Conservation (phyloP, 176 grass and related monocot species). For the Alopecurus myosuroides region DNA sequence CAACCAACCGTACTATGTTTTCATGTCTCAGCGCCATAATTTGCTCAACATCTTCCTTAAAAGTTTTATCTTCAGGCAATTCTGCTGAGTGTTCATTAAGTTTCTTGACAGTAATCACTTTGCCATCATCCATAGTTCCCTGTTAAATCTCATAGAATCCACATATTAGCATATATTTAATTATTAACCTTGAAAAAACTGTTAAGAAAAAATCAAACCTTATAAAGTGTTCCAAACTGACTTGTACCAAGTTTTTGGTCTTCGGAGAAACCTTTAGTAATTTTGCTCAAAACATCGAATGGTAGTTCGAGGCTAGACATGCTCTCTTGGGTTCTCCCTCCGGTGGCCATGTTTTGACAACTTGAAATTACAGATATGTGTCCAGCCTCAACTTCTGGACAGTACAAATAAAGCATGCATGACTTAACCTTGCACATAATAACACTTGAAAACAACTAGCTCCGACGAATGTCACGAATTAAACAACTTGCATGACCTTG, state of each 20-base stretch:
- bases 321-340: no score
- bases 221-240: constrained; percentile 26
- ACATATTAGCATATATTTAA: background rate
- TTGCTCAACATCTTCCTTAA: background rate
- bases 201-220: background rate
- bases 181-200: background rate
- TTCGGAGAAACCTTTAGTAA: background rate
- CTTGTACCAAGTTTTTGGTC: background rate
- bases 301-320: no score
- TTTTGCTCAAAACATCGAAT: no score
- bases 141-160: background rate
- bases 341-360: no score
- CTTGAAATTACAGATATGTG: no score
- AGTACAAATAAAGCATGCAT: no score
- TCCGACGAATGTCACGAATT: no score
- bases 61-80: no score
- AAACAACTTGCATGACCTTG: no score
- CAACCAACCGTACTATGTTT: constrained; percentile 22
- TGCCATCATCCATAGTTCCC: background rate
- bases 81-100: background rate
- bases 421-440: no score
- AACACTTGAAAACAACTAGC: no score
- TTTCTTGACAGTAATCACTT: constrained; percentile 17
- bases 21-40: background rate
- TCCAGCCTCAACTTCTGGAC: no score